phyloP scores from a whole-genome alignment of 495 filamentous ascomycete genomes.

The Haplographium delicatum region DNA sequence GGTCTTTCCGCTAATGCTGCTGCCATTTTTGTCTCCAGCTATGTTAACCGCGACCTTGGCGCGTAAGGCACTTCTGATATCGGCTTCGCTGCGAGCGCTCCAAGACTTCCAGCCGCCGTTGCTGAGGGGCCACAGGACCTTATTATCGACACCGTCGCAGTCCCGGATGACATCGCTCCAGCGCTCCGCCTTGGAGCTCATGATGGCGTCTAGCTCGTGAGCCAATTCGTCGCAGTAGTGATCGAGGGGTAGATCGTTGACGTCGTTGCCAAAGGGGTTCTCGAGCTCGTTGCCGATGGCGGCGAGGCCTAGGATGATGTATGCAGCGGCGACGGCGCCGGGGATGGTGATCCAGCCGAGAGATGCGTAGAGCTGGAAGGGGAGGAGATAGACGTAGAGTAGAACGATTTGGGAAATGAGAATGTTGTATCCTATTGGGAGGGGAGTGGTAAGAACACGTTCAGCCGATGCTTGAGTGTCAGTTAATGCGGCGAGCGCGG shows the following conservation, averaged over 20 bases:
- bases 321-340: constrained; percentile 69
- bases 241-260: constrained; percentile 81
- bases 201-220: constrained; percentile 69
- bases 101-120: constrained; percentile 52
- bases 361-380: constrained; percentile 67
- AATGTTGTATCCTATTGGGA: constrained; percentile 81
- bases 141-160: constrained; percentile 39
- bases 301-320: constrained; percentile 86
- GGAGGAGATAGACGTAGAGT: constrained; percentile 77
- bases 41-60: constrained; percentile 31
- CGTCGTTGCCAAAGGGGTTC: constrained; percentile 82
- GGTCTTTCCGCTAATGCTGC: not conserved
- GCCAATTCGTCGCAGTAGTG: constrained; percentile 68
- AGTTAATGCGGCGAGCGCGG: constrained; percentile 55
- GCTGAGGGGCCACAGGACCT: constrained; percentile 64
- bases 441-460: constrained; percentile 76
- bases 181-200: constrained; percentile 49
- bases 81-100: constrained; percentile 52
- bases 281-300: constrained; percentile 84
- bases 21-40: not conserved
- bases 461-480: constrained; percentile 72
- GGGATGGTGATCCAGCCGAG: constrained; percentile 80
- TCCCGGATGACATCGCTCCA: constrained; percentile 52
- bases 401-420: constrained; percentile 83
- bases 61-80: constrained; percentile 51